Evolutionary conservation across 2,329 filamentous ascomycete species (phyloP), one percentile per base, ranked within the genome.

Genomic region (Penicillium rolfsii): DNA sequence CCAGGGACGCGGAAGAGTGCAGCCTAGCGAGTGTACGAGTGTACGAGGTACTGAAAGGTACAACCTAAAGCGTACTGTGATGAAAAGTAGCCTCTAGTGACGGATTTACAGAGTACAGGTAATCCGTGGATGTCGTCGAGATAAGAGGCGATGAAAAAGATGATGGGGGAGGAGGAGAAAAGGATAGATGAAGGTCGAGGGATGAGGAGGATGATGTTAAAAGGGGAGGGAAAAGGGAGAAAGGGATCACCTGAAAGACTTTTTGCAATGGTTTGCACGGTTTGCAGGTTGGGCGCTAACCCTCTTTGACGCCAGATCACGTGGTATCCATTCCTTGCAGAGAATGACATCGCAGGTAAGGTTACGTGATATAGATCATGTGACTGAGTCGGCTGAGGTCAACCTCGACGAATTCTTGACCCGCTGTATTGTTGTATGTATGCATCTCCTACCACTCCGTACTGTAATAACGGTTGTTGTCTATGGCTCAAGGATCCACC

Each of bases 21-120:
- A 40, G 66, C 71, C 67, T 71, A 65, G 68, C n/a, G 43, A 71
- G 68, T 50, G 48, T 70, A 67, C 64, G 38, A 54, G 70, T 73
- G 71, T 74, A 73, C 70, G 72, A 75, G 54, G 65, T 53, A 53
- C 50, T 40, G 50, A 26, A 35, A 26, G 67, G 73, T 74, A 72
- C 66, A 71, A 70, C 71, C 70, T 74, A 74, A 53, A 53, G 50
- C 50, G 65, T 68, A 64, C 63, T 64, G 63, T 59, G 52, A 65
- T 64, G 62, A 55, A 55, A 46, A 66, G 64, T 43, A 41, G 56
- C 30, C 35, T 35, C 58, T 55, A 28, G 55, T 58, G 59, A 61
- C 64, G 62, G 68, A 61, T 64, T 73, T 73, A 74, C 69, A 61
- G 60, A 55, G 57, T 68, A 66, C 64, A 61, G 62, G 62, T 35